Percentiles rank a stretch among this genome's conserved stretches.
Evolutionary conservation across 148 eudicot genomes (phyloP).

Genomic region (Fallopia convolvulus): DNA sequence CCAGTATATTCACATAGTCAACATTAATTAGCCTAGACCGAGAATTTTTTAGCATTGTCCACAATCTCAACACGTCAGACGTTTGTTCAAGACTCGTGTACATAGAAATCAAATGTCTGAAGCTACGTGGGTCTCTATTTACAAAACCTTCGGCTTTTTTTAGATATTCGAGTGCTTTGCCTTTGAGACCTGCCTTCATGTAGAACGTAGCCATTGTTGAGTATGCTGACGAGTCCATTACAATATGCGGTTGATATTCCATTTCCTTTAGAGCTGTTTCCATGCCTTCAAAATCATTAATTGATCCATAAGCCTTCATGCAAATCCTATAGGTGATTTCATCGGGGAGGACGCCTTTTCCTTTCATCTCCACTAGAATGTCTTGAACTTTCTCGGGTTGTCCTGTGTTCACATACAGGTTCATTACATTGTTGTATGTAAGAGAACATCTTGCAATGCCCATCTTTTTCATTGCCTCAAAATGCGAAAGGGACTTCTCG

Average conservation of each 20-base stretch:
- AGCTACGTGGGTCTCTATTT: conserved; percentile 22
- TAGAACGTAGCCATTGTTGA: conserved; percentile 27
- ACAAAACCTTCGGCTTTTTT: conserved; percentile 35
- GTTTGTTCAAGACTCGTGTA: conserved; percentile 38
- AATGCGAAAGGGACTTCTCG: conserved; percentile 28
- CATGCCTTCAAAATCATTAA: conserved; percentile 27
- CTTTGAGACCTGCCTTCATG: conserved; percentile 25
- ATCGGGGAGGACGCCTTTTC: conserved; percentile 30
- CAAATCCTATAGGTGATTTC: conserved; percentile 35
- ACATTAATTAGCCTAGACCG: conserved; percentile 31
- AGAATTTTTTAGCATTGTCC: conserved; percentile 30
- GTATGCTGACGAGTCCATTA: conserved; percentile 40
- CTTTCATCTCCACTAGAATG: conserved; percentile 37
- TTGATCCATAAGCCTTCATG: conserved; percentile 32
- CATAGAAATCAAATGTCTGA: conserved; percentile 34
- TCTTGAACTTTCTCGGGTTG: conserved; percentile 31
- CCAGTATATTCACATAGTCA: conserved; percentile 37
- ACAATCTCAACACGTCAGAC: conserved; percentile 34
- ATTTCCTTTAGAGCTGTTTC: conserved; percentile 35
- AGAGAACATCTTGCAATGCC: conserved; percentile 31
- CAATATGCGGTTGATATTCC: conserved; percentile 27
- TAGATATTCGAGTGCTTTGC: conserved; percentile 32
- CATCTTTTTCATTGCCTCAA: conserved; percentile 38
- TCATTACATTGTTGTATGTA: conserved; percentile 42
- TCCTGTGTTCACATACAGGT: conserved; percentile 28